phyloP scores from a whole-genome alignment of 192 early-diverging fungal species.

The Linnemannia elongata region DNA sequence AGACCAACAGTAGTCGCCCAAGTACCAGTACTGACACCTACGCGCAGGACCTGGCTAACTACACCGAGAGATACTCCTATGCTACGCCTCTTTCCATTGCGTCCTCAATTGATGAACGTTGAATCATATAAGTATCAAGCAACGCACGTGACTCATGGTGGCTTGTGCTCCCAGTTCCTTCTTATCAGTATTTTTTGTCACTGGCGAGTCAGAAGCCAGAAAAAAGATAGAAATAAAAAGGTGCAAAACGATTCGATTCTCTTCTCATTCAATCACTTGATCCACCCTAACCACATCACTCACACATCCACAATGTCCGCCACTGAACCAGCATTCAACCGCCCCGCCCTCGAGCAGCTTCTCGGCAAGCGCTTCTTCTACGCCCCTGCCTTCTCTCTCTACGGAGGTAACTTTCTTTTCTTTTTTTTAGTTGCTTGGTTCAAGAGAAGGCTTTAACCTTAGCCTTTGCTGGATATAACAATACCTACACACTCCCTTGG shows the following conservation, averaged over 20 bases:
- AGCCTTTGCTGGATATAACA: not conserved
- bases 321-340: slow-evolving; percentile 50
- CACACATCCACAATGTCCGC: slow-evolving; percentile 33
- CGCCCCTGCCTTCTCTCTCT: slow-evolving; percentile 94
- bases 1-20: not conserved
- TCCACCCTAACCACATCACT: not conserved
- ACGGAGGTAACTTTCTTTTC: slow-evolving; percentile 77
- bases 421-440: not conserved
- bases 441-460: too few species aligned
- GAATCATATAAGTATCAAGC: not conserved
- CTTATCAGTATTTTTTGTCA: not conserved
- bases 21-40: slow-evolving; percentile 12
- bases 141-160: slow-evolving; percentile 23
- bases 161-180: not conserved
- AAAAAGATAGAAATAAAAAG: not conserved
- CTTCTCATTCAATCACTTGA: slow-evolving; percentile 4
- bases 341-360: slow-evolving; percentile 66
- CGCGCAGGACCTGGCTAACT: slow-evolving; percentile 12
- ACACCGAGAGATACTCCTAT: not conserved
- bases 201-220: not conserved
- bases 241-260: not conserved
- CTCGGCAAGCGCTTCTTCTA: slow-evolving; percentile 96
- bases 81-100: not conserved
- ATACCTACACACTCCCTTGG: not conserved
- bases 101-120: not conserved